Evolutionary conservation across 163 green algal genomes (phyloP).

Genomic region (Prototheca cutis): DNA sequence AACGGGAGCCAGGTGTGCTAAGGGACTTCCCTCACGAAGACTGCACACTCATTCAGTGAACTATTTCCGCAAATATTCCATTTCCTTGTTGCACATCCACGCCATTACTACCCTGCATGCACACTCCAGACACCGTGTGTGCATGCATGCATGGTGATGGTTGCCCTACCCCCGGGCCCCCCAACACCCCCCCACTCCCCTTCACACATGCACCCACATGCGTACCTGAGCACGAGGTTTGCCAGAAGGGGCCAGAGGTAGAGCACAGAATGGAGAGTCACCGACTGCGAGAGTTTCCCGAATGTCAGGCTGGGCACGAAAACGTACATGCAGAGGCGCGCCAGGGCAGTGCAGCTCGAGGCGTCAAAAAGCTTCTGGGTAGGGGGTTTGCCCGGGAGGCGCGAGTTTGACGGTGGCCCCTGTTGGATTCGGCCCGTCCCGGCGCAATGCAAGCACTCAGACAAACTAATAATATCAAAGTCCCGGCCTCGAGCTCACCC

Average conservation of each 20-base stretch:
- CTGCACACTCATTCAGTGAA: no score
- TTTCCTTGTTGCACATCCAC: no score
- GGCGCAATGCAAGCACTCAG: no score
- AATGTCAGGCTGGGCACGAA: conserved; percentile 50
- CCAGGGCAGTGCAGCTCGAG: conserved; percentile 26
- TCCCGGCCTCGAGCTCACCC: conserved; percentile 13
- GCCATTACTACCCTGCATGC: no score
- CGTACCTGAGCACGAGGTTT: conserved; percentile 31
- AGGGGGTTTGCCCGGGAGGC: no score
- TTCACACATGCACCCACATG: neutral
- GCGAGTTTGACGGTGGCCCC: no score
- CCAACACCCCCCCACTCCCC: neutral
- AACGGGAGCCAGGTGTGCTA: no score
- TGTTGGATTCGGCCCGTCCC: no score
- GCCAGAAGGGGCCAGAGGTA: conserved; percentile 40
- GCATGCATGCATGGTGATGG: neutral
- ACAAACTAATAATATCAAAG: no score
- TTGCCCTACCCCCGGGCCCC: neutral
- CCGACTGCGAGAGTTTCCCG: conserved; percentile 31
- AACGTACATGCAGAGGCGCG: conserved; percentile 34
- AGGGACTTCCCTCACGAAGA: no score
- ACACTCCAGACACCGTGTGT: no score
- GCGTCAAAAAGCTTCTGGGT: conserved; percentile 25
- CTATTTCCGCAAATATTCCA: no score
- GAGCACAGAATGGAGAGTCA: conserved; percentile 28